These are phyloP conservation scores for Cetraspora pellucida DNA, from an alignment of 192 early-diverging fungal species.

Conservation along the genomic window DNA sequence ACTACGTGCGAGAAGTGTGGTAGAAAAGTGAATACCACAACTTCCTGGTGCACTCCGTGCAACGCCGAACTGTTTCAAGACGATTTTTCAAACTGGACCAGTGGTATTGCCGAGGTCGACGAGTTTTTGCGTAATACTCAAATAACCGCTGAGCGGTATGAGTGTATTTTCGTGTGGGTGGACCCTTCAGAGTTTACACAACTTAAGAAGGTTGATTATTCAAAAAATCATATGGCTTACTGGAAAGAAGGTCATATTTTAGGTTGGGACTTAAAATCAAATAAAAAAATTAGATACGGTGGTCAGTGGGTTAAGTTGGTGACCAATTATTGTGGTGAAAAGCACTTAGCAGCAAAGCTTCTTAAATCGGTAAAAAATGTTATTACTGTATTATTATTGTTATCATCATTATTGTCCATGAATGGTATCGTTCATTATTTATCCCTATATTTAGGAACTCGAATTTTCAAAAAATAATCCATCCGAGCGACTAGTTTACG, in stretches of 20 bases:
- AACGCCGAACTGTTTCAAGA: background rate
- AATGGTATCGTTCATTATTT: background rate
- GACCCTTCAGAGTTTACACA: background rate
- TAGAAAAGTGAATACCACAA: no score
- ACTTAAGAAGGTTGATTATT: background rate
- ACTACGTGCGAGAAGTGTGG: no score
- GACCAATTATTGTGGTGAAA: conserved; percentile 18
- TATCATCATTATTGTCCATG: background rate
- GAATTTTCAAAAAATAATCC: conserved; percentile 3
- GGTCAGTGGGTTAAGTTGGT: conserved; percentile 2
- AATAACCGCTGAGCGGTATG: background rate
- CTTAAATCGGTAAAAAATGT: conserved; percentile 15
- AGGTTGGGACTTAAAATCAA: background rate
- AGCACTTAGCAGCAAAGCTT: background rate
- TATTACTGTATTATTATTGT: background rate
- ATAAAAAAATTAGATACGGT: background rate
- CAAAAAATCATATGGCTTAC: conserved; percentile 3
- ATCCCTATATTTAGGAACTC: conserved; percentile 10
- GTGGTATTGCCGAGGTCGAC: background rate
- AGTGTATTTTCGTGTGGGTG: background rate
- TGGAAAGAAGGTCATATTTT: conserved; percentile 4
- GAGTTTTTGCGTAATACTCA: conserved; percentile 1
- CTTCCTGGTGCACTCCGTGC: conserved; percentile 14
- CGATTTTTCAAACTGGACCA: conserved; percentile 7
- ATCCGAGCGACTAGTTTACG: conserved; percentile 9